Evolutionary conservation across 1,139 yeast species (phyloP), one percentile per base, ranked within the genome.

Genomic region (Blastobotrys buckinghamii): DNA sequence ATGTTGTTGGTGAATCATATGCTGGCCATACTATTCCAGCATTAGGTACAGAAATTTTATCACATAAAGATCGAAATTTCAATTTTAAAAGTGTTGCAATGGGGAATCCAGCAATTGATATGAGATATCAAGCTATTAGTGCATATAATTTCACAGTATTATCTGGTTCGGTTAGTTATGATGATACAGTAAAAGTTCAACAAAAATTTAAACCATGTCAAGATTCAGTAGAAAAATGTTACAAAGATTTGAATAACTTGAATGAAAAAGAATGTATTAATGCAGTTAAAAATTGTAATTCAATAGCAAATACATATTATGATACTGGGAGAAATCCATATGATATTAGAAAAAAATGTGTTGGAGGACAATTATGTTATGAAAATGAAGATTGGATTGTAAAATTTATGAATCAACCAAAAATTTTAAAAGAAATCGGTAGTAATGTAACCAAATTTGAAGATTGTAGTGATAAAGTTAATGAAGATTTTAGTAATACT

Each of bases 21-120:
- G 97, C 95, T 50, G 97, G 97, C 55, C 97, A 90, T 69, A 90
- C 90, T 69, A 88, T 92, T 58, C 97, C 97, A 30, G 90, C 81
- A 12, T 86, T 90, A 66, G 96, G 96, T 22, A 71, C 82, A 45
- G 96, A 90, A 69, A 89, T 90, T 59, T 72, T 89, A 63, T 75
- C 81, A 26, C 76, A 75, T 44, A 88, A 86, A 60, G 85, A 82
- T 59, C 83, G 95, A 66, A 75, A 80, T 52, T 89, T 90, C 72
- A 80, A 37, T 67, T 77, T 92, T 65, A 76, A 89, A 26, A 87
- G 97, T 6, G 88, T 92, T 39, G 70, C 90, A 69, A 90, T 92
- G 63, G 98, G 98, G 64, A 92, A 92, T 66, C 98, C 98, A 50
- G 78, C 90, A 63, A 89, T 97, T 47, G 97, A 92, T 68, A 90